Evolutionary conservation across 176 grass and related monocot genomes (phyloP), one percentile per base, ranked within the genome.

Genomic region (Saccharum spontaneum): DNA sequence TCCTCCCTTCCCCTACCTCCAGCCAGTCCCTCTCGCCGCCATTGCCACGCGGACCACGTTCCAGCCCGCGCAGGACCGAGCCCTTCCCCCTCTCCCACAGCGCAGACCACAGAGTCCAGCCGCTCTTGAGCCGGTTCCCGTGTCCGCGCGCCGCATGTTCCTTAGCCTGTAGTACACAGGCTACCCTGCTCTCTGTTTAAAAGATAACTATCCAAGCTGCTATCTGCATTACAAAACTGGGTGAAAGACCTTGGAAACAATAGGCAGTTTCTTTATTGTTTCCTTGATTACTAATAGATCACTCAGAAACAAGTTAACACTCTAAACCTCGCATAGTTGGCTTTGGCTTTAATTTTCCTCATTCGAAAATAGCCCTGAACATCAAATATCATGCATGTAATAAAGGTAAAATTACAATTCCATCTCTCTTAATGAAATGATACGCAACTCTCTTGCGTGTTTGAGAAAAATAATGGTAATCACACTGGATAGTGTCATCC

Each of bases 151-250:
- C 7, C 20, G 55, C 0, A 69, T 55, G 64, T 33, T 69, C 65
- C 46, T 49, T 67, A 48, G 16, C 10, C 43, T 28, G 1, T 68
- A 78, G 16, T 82, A 71, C 36, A 72, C 73, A 46, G 16, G 40
- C 11, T 76, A 37, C 65, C 71, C 70, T 61, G 14, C 23, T 71
- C 23, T 55, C 15, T 13, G 60, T 77, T 80, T 76, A 68, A 72
- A 82, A 66, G 9, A 60, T 39, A 81, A 88, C 14, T 78, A 78
- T 83, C 20, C 10, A 76, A 48, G 28, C 22, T 64, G 38, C 8
- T 71, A 71, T 36, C 70, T 77, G 73, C 49, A 59, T 28, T 8
- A n/a, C 30, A 48, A 48, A 67, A 85, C 70, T 85, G 80, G 24
- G 10, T 49, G 8, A 69, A 30, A 26, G 22, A 60, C 23, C 68